Base-by-base conservation (phyloP, 192 early-diverging fungal species). In the Backusella mclennaniae region DNA sequence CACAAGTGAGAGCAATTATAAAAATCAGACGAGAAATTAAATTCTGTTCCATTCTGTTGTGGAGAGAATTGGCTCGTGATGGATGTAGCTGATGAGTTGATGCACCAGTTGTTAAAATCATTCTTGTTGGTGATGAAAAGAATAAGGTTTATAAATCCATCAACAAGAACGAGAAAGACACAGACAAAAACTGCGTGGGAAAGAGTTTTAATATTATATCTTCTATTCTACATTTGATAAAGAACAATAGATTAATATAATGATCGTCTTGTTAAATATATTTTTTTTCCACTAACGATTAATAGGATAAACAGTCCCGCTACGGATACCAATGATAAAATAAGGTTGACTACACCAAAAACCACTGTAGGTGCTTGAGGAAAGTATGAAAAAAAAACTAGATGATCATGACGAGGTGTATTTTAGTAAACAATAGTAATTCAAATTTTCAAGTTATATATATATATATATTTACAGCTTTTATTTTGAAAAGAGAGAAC, bases 1-100 rank as follows among this genome's bases (percentile, higher is more conserved):
- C 82, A 84, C 35, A 76, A 71, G 12, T 69, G 69, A 31, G 70
- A 23, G 29, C 82, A 84, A 21, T 84, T 80, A 46, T 80, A 84
- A 76, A 67, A 84, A 38, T 84, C 82, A 35, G 73, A 66, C 2
- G 56, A 44, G 26, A 81, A 81, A 63, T 68, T 71, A 35, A 79
- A 76, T 26, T 52, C 68, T 77, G 44, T 66, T 75, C 17, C 49
- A 69, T 42, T 59, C 72, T 17, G 39, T 0, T 38, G 39, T 1
- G 49, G 0, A 12, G 26, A 46, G 7, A 41, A 21, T 33, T 70
- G 12, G 6, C 19, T 17, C 35, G 19, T 35, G 21, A 69, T 73
- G 36, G 35, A 42, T 49, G 12, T 19, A 29, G 73, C 56, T 21
- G 73, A 74, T 26, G 33, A 38, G 14, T 36, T 19, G 4, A 73